These are phyloP conservation scores for Cyberlindnera euphorbiae DNA, from an alignment of 805 yeast species.

Conservation along the genomic window DNA sequence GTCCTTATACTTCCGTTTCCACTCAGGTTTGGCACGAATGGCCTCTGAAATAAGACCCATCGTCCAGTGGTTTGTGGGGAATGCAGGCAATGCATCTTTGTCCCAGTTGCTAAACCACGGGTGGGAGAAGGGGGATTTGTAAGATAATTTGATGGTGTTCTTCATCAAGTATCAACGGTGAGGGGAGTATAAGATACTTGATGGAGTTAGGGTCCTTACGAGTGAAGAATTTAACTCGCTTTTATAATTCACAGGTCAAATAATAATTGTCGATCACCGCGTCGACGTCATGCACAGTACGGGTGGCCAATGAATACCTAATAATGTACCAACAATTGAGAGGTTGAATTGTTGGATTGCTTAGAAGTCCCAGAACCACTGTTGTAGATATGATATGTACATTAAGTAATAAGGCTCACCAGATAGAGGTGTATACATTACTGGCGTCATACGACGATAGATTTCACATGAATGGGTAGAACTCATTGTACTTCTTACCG, in stretches of 20 bases:
- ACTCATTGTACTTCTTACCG: constrained; percentile 68
- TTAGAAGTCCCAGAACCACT: too few relatives aligned
- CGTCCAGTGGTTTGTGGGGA: constrained; percentile 6
- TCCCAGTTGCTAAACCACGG: constrained; percentile 5
- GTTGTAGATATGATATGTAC: too few relatives aligned
- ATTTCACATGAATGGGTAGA: constrained; percentile 38
- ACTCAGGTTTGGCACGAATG: constrained; percentile 6
- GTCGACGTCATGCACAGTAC: too few relatives aligned
- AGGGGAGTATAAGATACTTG: background rate
- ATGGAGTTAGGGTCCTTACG: background rate
- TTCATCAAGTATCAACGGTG: too few relatives aligned
- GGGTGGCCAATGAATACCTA: too few relatives aligned
- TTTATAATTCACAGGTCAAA: background rate
- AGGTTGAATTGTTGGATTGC: too few relatives aligned
- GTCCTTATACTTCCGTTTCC: constrained; percentile 10
- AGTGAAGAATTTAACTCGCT: too few relatives aligned
- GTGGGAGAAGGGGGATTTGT: constrained; percentile 3
- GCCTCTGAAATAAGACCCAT: constrained; percentile 6
- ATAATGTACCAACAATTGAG: too few relatives aligned
- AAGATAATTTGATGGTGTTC: too few relatives aligned
- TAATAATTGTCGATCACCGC: background rate
- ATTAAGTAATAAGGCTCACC: too few relatives aligned
- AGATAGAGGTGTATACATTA: too few relatives aligned
- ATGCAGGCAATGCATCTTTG: background rate
- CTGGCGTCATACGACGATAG: too few relatives aligned